Base-by-base conservation (phyloP, 345 rosid species). In the Brassica cretica region DNA sequence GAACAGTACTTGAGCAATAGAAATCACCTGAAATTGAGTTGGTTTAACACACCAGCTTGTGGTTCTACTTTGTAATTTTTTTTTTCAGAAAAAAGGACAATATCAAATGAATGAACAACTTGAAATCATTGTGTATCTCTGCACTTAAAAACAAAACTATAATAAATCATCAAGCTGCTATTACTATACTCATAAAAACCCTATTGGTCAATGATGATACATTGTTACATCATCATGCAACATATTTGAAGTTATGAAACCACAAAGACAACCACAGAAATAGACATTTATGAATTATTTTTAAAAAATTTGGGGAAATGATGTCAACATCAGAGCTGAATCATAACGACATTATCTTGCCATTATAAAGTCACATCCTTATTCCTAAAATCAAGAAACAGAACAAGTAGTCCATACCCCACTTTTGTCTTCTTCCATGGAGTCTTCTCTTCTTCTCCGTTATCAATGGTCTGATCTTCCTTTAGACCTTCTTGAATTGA, bases 381-480 rank as follows among this genome's bases (percentile, higher is more conserved):
- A 61, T 46, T 77, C 71, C 44, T 35, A 51, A 70, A 78, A 24
- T 16, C 77, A 66, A 72, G 58, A 72, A 77, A 44, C 41, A 39
- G 63, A 78, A 72, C 56, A 64, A 18, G 8, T 25, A 18, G 8
- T 25, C 15, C 16, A 65, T 1, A 55, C n/a, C 16, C 7, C 12
- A 12, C 46, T 8, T 41, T 44, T 66, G 62, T 35, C 63, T 35
- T 35, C 66, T 63, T 71, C 32, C 27, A 78, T 78, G 82, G 70
- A 66, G 1, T 72, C 63, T 32, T 64, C 71, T 76, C 63, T 49
- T 46, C 21, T 59, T 60, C 69, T 14, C 53, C 64, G 2, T 78
- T 33, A 61, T 62, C 67, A 37, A 37, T 80, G 83, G 83, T 69
- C 76, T 0, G 15, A 70, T 55, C 83, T 80, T 65, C 80, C 76